phyloP scores from a whole-genome alignment of 768 basidiomycete species.

The Lactifluus echinatus region DNA sequence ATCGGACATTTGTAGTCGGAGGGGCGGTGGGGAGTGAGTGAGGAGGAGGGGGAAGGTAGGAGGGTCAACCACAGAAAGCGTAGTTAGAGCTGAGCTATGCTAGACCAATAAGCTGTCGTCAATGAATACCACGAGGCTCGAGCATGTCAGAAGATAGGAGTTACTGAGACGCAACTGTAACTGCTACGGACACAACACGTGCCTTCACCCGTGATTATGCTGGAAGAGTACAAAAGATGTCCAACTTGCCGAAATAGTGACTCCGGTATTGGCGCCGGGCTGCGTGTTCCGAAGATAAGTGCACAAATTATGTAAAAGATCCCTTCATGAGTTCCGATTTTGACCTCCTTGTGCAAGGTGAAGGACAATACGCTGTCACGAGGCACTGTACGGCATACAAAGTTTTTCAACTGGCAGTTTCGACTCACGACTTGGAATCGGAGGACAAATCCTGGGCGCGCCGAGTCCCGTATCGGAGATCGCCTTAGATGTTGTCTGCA shows the following conservation, averaged over 20 bases:
- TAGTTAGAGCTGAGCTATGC: background rate
- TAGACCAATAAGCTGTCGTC: background rate
- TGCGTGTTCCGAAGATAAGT: too few relatives aligned
- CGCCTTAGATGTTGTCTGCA: background rate
- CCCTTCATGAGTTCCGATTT: background rate
- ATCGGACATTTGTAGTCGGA: conserved; percentile 12
- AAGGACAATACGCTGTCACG: background rate
- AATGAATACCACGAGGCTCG: background rate
- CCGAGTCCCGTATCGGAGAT: background rate
- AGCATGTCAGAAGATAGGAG: conserved; percentile 1
- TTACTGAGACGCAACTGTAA: background rate
- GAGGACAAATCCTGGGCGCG: background rate
- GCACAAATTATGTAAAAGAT: background rate
- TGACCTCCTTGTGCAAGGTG: background rate
- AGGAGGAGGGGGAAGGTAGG: background rate
- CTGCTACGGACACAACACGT: background rate
- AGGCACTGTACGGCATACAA: background rate
- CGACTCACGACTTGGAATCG: background rate
- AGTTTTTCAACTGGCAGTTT: background rate
- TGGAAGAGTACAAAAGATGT: background rate
- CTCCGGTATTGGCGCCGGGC: background rate
- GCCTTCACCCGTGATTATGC: background rate
- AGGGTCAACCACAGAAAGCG: background rate
- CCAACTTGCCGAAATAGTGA: background rate
- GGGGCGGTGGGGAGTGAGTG: too few relatives aligned